A percentile compares a stretch with the other conserved stretches of the same genome.
These are phyloP conservation scores for Alternaria panax DNA, from an alignment of 2,329 filamentous ascomycete genomes.

Conservation along the genomic window DNA sequence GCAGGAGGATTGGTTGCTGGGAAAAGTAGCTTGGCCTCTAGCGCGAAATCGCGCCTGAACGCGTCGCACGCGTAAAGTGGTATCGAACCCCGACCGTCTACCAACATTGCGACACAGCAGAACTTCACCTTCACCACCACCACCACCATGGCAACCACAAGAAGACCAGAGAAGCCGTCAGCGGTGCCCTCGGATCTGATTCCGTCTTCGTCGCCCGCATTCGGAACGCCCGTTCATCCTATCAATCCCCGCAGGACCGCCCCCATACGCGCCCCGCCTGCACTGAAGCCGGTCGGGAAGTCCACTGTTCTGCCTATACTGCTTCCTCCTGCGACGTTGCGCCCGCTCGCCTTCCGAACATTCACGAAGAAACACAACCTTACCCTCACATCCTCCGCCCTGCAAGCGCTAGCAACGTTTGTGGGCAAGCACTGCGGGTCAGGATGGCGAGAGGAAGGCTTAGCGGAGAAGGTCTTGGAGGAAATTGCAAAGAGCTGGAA, in stretches of 20 bases:
- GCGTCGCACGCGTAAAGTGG: conserved; percentile 35
- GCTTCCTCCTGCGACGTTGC: conserved; percentile 82
- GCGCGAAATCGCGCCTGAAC: conserved; percentile 17
- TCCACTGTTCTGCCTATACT: conserved; percentile 83
- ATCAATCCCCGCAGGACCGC: conserved; percentile 63
- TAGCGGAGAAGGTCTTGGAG: conserved; percentile 90
- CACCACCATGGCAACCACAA: conserved; percentile 37
- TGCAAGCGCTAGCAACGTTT: conserved; percentile 85
- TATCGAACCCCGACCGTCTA: conserved; percentile 9
- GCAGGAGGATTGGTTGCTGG: conserved; percentile 2
- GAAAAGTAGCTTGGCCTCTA: conserved; percentile 15
- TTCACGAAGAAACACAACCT: conserved; percentile 98
- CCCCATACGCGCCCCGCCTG: conserved; percentile 54
- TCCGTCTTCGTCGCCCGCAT: conserved; percentile 88
- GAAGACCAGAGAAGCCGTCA: conserved; percentile 42
- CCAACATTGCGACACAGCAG: conserved; percentile 1
- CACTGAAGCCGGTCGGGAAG: conserved; percentile 60
- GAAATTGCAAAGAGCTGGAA: conserved; percentile 94
- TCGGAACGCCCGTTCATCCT: conserved; percentile 84
- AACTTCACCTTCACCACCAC: conserved; percentile 8
- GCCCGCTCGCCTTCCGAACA: conserved; percentile 90
- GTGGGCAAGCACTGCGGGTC: conserved; percentile 93
- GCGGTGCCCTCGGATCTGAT: conserved; percentile 63
- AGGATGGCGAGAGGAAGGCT: conserved; percentile 93
- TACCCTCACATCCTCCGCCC: conserved; percentile 84